Base-by-base conservation (phyloP, 139 green algal genomes). In the Nannochloris sp. region DNA sequence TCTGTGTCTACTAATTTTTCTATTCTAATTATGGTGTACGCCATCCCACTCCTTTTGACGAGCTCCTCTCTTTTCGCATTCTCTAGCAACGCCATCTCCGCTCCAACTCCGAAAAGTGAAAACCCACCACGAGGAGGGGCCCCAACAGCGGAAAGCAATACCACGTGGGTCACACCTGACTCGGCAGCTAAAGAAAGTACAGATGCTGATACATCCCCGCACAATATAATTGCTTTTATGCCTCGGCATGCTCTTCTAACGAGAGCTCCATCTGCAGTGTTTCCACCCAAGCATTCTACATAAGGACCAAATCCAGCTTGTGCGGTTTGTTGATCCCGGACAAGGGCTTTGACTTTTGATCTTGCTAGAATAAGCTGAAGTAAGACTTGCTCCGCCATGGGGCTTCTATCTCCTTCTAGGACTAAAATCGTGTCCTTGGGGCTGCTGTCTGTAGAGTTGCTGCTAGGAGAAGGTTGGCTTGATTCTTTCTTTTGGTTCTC, bases 331-430 rank as follows among this genome's bases (percentile, higher is more conserved):
- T 8, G 19, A 14, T 77, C 70, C 33, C 54, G 54, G 23, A 66
- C 64, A 27, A 66, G n/a, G 1, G 60, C 63, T 33, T 47, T 48
- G 9, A 77, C 61, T 14, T 35, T 14, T 13, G 59, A 25, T 25
- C 70, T 62, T 14, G 44, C 32, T 7, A 77, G 45, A 55, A 77
- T 77, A 15, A 77, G 63, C 44, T 77, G 70, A 44, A 77, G 70
- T 27, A 77, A 35, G 30, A 72, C 63, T 55, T 73, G 70, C 44
- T 77, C 70, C 0, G 53, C 70, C 70, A 77, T 77, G 42, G 54
- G 39, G 42, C 44, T 45, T 10, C 29, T 53, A 56, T 72, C 70
- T 15, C 53, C 51, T 24, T 72, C 61, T 29, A 77, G 55, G 33
- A 77, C 63, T 2, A 70, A 27, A 0, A 77, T 6, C 19, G 61